phyloP scores from a whole-genome alignment of 2,329 filamentous ascomycete genomes.

The Phyllosticta capitalensis region DNA sequence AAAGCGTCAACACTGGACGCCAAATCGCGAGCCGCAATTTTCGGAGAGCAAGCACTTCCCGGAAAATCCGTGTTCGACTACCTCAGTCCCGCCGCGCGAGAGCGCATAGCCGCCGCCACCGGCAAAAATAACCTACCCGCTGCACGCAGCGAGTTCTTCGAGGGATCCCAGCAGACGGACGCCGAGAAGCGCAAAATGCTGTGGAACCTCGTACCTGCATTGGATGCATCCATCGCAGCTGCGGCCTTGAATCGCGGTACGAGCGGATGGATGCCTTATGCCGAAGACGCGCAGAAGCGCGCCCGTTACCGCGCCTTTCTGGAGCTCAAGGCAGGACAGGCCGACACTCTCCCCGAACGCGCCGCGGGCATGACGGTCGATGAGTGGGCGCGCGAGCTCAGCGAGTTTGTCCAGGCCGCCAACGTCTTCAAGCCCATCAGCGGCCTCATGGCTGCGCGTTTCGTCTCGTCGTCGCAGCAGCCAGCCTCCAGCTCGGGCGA shows the following conservation, averaged over 20 bases:
- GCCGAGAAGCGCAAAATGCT: conserved; percentile 50
- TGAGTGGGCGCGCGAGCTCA: conserved; percentile 71
- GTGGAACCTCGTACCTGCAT: conserved; percentile 37
- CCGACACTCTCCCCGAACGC: conserved; percentile 48
- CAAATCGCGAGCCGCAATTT: conserved; percentile 62
- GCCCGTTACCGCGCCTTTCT: conserved; percentile 74
- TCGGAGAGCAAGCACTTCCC: conserved; percentile 73
- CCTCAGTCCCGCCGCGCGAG: conserved; percentile 66
- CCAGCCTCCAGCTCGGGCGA: conserved; percentile 23
- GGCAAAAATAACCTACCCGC: conserved; percentile 69
- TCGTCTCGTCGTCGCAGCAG: conserved; percentile 59
- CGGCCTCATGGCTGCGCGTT: conserved; percentile 85
- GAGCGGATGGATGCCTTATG: conserved; percentile 70
- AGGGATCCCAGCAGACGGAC: conserved; percentile 53
- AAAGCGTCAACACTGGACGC: conserved; percentile 68
- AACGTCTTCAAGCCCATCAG: conserved; percentile 86
- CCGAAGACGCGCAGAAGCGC: conserved; percentile 70
- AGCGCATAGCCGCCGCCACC: conserved; percentile 64
- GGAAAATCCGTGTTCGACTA: conserved; percentile 96
- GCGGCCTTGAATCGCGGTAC: conserved; percentile 39
- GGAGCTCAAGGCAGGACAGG: conserved; percentile 58
- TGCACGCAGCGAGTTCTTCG: conserved; percentile 62
- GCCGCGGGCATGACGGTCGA: conserved; percentile 46
- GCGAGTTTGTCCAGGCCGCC: conserved; percentile 65
- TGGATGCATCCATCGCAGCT: conserved; percentile 34